A percentile compares a stretch with the other conserved stretches of the same genome.
Evolutionary conservation across 345 rosid species (phyloP).

Genomic region (Barbarea vulgaris): DNA sequence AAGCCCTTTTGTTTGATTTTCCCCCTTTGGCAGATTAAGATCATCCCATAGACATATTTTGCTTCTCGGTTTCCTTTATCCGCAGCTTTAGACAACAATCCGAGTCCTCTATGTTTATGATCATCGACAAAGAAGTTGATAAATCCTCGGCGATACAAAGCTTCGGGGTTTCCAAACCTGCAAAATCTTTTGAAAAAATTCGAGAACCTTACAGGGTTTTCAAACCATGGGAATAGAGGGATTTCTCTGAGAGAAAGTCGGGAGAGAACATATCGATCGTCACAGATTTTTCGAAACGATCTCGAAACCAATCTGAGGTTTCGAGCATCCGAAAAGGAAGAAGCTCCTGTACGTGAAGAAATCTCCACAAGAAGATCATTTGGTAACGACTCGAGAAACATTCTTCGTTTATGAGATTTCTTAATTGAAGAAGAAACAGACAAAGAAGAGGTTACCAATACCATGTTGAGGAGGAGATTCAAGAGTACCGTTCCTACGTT

Average conservation of each 20-base stretch:
- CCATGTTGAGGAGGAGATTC: background rate
- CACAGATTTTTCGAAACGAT: background rate
- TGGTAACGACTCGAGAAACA: constrained; percentile 4
- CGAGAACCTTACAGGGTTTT: background rate
- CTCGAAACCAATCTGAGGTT: constrained; percentile 18
- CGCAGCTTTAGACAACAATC: background rate
- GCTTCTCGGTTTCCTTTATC: constrained; percentile 19
- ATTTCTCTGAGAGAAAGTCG: constrained; percentile 10
- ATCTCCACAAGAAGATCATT: constrained; percentile 27
- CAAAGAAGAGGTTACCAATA: background rate
- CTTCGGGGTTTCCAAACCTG: constrained; percentile 29
- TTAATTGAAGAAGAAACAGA: background rate
- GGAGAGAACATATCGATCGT: constrained; percentile 6
- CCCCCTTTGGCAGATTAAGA: constrained; percentile 24
- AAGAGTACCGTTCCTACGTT: background rate
- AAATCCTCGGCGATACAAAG: constrained; percentile 18
- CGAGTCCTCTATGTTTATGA: background rate
- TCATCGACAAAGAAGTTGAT: background rate
- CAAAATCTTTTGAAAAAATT: constrained; percentile 15
- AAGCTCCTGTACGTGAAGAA: constrained; percentile 1
- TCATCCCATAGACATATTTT: constrained; percentile 26
- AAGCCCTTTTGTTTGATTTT: constrained; percentile 30
- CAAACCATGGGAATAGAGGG: background rate
- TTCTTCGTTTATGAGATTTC: background rate
- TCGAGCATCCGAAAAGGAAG: constrained; percentile 3